Base-by-base conservation (phyloP, 441 rosid genomes). In the Adansonia grandidieri region DNA sequence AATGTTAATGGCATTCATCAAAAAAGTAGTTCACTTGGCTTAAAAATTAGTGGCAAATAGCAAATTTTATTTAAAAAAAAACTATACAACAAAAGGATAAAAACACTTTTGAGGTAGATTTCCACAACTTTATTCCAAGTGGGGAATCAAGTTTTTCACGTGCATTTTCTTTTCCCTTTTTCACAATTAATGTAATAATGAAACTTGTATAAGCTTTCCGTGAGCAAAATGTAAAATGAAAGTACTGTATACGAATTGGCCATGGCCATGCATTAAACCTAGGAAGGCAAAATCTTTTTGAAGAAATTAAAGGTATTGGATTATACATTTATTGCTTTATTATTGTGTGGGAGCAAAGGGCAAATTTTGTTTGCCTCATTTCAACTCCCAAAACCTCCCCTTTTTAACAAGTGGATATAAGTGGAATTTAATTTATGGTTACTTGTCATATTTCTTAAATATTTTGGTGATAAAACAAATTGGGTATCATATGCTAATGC, bases 121-220 rank as follows among this genome's bases (percentile, higher is more conserved):
- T 42, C 71, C 66, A 14, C 6, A 61, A 51, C 51, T 54, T 78
- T 64, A 65, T 20, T 19, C 22, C 73, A 60, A 70, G 80, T 74
- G 72, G 79, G 71, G 82, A 84, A 84, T 84, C 84, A 66, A 78
- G 45, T 47, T 72, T 32, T 57, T 78, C 87, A 74, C 82, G 54
- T 64, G 84, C 77, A 63, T 75, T 28, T 13, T 64, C 60, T 54
- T 54, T 6, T 62, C 78, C 37, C 20, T 60, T 60, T 19, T n/a
- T 6, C 42, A 4, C 54, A 11, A 32, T 13, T 32, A 32, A 32
- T 32, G 50, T 54, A 70, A 72, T 56, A 54, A 66, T 65, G 80
- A 17, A 40, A 60, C 62, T 44, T 78, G 80, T 10, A 13, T 5
- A 63, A 57, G 54, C 83, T 88, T 86, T 82, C 74, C 78, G 88